Evolutionary conservation across 306 rosid species (phyloP).

Genomic region (Medicago ruthenica): DNA sequence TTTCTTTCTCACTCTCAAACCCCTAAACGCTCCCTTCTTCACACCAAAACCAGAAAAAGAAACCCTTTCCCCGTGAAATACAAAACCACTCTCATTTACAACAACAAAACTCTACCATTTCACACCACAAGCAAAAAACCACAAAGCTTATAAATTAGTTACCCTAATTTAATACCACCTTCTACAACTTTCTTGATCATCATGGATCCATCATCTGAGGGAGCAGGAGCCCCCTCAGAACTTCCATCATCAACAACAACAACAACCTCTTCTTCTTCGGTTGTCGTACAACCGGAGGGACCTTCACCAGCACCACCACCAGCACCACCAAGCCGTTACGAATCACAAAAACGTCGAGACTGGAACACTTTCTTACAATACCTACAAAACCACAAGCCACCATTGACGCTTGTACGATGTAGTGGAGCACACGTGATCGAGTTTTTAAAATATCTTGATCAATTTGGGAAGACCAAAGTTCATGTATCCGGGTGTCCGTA

Average conservation of each 20-base stretch:
- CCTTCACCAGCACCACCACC: conserved; percentile 57
- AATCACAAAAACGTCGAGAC: conserved; percentile 92
- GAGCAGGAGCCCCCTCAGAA: conserved; percentile 44
- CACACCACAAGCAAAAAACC: neutral
- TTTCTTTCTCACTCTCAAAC: conserved; percentile 7
- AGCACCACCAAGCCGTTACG: conserved; percentile 84
- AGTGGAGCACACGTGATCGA: conserved; percentile 99
- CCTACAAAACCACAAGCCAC: conserved; percentile 92
- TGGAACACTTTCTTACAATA: conserved; percentile 98
- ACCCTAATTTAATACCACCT: neutral
- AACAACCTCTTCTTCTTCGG: neutral
- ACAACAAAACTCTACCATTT: neutral
- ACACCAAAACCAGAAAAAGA: conserved; percentile 35
- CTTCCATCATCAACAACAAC: conserved; percentile 31
- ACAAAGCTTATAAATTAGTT: neutral
- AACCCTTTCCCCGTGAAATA: conserved; percentile 41
- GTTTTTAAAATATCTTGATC: conserved; percentile 86
- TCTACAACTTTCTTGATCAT: conserved; percentile 2
- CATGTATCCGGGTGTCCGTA: conserved; percentile 78
- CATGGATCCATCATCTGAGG: conserved; percentile 77
- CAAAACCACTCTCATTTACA: neutral
- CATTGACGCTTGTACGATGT: conserved; percentile 83
- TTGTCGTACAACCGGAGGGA: conserved; percentile 39
- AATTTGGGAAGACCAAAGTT: conserved; percentile 93
- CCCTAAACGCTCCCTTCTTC: conserved; percentile 35